Evolutionary conservation across 257 asterid genomes (phyloP), one percentile per base, ranked within the genome.

Genomic region (Mentha longifolia): DNA sequence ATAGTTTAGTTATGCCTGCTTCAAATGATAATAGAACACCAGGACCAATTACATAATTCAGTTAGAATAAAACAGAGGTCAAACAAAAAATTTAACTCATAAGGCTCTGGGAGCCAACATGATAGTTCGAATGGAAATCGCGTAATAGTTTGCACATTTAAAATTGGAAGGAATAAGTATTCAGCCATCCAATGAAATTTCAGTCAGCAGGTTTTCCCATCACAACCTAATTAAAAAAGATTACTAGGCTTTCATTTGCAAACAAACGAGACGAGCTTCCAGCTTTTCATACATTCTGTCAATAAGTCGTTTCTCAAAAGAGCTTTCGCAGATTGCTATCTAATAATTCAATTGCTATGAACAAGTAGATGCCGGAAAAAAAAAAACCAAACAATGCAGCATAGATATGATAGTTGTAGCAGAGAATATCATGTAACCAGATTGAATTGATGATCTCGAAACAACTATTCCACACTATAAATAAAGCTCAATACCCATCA

Each of bases 401-500:
- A 59, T 17, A 46, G 37, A 43, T 41, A 30, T 55, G 42, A 7
- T n/a, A n/a, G n/a, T n/a, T 9, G 65, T 15, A 67, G 10, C 20
- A 37, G 61, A 67, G 43, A 54, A 4, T 57, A 72, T 51, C 28
- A 35, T 10, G 55, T 19, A 56, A 30, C 30, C 39, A 19, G 45
- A 50, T 30, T 62, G 62, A 68, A 70, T 7, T 19, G n/a, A 64
- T 16, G 51, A 5, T 13, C 50, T 25, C 46, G 54, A 58, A 7
- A 50, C 25, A n/a, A 39, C 15, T 50, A 56, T 25, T 3, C 28
- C 28, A 61, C 42, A 43, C 14, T 19, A 49, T 39, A n/a, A 55
- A 61, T 51, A 54, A 59, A 56, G 73, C 67, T 65, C 65, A 25
- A 41, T 92, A 91, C 99, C 99, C 99, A 66, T 84, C 85, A 45